Evolutionary conservation across 306 rosid genomes (phyloP).

Genomic region (Lablab purpureus): DNA sequence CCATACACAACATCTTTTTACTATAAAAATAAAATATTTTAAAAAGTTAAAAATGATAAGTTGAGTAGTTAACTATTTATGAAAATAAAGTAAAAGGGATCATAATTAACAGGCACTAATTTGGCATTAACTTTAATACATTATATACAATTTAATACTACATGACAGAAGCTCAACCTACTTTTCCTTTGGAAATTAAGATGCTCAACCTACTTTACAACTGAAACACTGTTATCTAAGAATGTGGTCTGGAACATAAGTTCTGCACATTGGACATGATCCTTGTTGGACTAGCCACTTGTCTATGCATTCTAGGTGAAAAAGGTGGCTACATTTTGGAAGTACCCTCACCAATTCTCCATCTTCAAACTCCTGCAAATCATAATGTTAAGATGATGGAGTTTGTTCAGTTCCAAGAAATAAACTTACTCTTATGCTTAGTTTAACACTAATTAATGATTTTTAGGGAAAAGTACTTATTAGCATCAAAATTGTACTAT

Average conservation of each 20-base stretch:
- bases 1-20: background rate
- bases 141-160: background rate
- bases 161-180: background rate
- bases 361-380: slow-evolving; percentile 56
- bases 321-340: slow-evolving; percentile 53
- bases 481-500: background rate
- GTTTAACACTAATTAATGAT: no score
- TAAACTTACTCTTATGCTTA: background rate
- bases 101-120: background rate
- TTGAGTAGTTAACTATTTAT: background rate
- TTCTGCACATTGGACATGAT: slow-evolving; percentile 58
- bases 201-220: slow-evolving; percentile 4
- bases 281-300: slow-evolving; percentile 56
- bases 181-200: background rate
- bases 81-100: background rate
- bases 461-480: background rate
- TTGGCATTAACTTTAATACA: background rate
- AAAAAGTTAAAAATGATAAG: background rate
- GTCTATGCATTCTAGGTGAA: slow-evolving; percentile 56
- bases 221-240: slow-evolving; percentile 9
- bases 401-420: background rate
- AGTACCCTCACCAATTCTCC: slow-evolving; percentile 54
- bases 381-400: background rate
- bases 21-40: background rate
- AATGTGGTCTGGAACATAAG: slow-evolving; percentile 41